Evolutionary conservation across 176 grass and related monocot species (phyloP), one percentile per base, ranked within the genome.

Genomic region (Aegilops bicornis): DNA sequence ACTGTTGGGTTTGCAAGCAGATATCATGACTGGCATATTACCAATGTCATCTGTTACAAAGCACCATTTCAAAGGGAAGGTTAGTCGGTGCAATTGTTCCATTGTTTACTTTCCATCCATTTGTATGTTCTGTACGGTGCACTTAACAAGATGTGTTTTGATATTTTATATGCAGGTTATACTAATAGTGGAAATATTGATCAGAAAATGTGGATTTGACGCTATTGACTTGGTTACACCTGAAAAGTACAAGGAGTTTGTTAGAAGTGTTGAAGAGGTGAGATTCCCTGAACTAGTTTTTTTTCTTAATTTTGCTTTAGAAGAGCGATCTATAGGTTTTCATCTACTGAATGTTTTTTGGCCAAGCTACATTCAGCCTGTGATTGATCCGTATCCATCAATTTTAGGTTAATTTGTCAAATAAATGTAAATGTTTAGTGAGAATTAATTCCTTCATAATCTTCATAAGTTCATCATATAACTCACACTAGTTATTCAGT

Each of bases 51-150:
- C 79, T 15, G 76, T 92, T 76, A 92, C 96, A 77, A 95, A 91
- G 73, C 81, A 94, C 45, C 96, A 98, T 94, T 98, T 96, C 85
- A 95, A 89, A 86, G 87, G 79, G 62, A 98, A 98, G 91, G 96
- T 87, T 94, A 84, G 81, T 79, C 15, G 6, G 31, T 60, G 82
- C 42, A 68, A 73, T 66, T 25, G 25, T 45, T 82, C 67, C 71
- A 19, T 76, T 30, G 65, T 50, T 84, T 50, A 66, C 7, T 84
- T 73, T 52, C n/a, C 30, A 31, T 87, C 76, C n/a, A 11, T 68
- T 70, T 14, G 14, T 63, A 20, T 80, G 54, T 81, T 86, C 77
- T 79, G 66, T 70, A 45, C 16, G 73, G 23, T 20, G 56, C 37
- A 14, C 16, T 68, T 61, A 86, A 52, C 66, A 70, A 80, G 48